phyloP scores from a whole-genome alignment of 345 rosid genomes.

The Barbarea vulgaris region DNA sequence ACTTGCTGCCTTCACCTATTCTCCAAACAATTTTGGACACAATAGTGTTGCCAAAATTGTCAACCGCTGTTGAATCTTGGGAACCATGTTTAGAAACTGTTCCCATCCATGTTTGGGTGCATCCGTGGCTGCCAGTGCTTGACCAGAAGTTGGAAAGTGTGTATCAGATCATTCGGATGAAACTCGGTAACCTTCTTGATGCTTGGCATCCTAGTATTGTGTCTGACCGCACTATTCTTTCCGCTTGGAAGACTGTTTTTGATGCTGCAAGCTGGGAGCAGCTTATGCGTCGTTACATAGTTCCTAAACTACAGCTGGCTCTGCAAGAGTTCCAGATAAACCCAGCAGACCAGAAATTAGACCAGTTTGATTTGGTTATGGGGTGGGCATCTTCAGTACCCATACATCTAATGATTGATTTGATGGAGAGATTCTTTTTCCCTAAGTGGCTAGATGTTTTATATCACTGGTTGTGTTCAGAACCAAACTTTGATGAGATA shows the following conservation, averaged over 20 bases:
- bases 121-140: conserved; percentile 83
- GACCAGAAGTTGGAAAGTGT: conserved; percentile 72
- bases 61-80: conserved; percentile 77
- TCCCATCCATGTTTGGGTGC: conserved; percentile 89
- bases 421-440: conserved; percentile 88
- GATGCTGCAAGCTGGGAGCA: conserved; percentile 87
- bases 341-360: conserved; percentile 75
- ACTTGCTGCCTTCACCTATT: conserved; percentile 61
- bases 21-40: conserved; percentile 56
- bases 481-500: conserved; percentile 68
- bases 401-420: conserved; percentile 75
- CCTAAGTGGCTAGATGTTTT: conserved; percentile 83
- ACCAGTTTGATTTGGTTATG: conserved; percentile 74
- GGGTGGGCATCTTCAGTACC: conserved; percentile 83
- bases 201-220: conserved; percentile 84
- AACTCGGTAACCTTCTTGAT: conserved; percentile 77
- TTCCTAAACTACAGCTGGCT: conserved; percentile 82
- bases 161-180: conserved; percentile 74
- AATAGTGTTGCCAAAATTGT: conserved; percentile 73
- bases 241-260: conserved; percentile 90
- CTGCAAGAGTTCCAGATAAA: conserved; percentile 77
- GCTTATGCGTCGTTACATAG: conserved; percentile 77
- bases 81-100: conserved; percentile 77
- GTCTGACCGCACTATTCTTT: conserved; percentile 74
- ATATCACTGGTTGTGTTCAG: conserved; percentile 67